A percentile compares a stretch with the other conserved stretches of the same genome.
These are phyloP conservation scores for Phytophthora fragariae DNA, from an alignment of 352 stramenopile genomes.

Conservation along the genomic window DNA sequence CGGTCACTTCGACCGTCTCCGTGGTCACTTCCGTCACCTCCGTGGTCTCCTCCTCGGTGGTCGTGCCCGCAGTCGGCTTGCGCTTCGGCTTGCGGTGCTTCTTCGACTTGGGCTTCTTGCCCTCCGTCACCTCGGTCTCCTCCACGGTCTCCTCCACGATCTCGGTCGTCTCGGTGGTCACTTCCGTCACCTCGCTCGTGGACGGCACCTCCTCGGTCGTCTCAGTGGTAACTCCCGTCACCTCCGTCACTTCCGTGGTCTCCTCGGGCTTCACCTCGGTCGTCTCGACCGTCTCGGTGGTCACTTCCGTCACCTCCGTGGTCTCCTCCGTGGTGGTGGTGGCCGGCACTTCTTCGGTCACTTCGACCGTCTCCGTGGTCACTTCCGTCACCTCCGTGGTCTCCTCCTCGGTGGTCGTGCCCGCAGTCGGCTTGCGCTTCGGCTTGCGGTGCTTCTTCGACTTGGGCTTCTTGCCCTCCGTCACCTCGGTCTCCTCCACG, in stretches of 20 bases:
- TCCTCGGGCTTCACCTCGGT: not conserved
- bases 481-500: not conserved
- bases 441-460: too few species aligned
- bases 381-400: too few species aligned
- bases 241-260: not conserved
- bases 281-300: slow-evolving; percentile 5
- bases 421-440: too few species aligned
- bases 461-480: too few species aligned
- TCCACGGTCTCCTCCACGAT: slow-evolving; percentile 4
- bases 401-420: too few species aligned
- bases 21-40: slow-evolving; percentile 15
- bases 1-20: slow-evolving; percentile 9
- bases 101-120: slow-evolving; percentile 27
- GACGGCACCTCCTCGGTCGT: slow-evolving; percentile 1
- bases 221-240: slow-evolving; percentile 5
- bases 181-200: too few species aligned
- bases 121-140: slow-evolving; percentile 16
- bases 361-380: too few species aligned
- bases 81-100: slow-evolving; percentile 23
- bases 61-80: slow-evolving; percentile 3
- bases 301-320: too few species aligned
- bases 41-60: slow-evolving; percentile 1
- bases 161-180: too few species aligned
- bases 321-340: too few species aligned
- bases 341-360: too few species aligned